These are phyloP conservation scores for Brassica balearica DNA, from an alignment of 441 rosid species.

Conservation along the genomic window DNA sequence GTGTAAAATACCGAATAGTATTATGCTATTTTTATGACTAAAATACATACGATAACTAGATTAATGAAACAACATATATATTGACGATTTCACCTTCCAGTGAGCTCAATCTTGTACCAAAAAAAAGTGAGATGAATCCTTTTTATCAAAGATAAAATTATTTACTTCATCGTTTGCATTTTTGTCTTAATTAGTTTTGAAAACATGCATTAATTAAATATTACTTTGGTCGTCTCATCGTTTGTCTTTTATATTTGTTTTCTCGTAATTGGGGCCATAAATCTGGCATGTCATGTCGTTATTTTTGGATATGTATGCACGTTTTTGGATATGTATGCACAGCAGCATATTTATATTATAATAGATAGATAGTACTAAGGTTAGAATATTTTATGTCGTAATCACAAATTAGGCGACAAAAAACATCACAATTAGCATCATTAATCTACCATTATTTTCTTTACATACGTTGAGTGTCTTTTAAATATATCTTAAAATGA, in stretches of 20 bases:
- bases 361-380: constrained; percentile 13
- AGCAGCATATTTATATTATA: constrained; percentile 10
- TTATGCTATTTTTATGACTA: too few relatives aligned
- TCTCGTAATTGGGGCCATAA: constrained; percentile 33
- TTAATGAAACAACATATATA: too few relatives aligned
- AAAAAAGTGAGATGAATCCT: too few relatives aligned
- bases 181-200: too few relatives aligned
- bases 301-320: constrained; percentile 11
- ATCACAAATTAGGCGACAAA: constrained; percentile 21
- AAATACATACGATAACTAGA: too few relatives aligned
- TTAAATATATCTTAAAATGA: not conserved
- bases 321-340: constrained; percentile 10
- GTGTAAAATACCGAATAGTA: not conserved
- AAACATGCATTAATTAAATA: too few relatives aligned
- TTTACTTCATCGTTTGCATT: too few relatives aligned
- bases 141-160: too few relatives aligned
- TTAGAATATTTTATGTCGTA: constrained; percentile 11
- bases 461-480: not conserved
- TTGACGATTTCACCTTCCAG: too few relatives aligned
- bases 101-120: too few relatives aligned
- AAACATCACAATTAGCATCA: not conserved
- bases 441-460: constrained; percentile 8
- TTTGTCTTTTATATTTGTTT: constrained; percentile 13
- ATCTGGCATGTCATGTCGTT: constrained; percentile 43
- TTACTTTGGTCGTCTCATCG: not conserved